Evolutionary conservation across 169 alveolate genomes (phyloP).

Genomic region (Theileria sp.): DNA sequence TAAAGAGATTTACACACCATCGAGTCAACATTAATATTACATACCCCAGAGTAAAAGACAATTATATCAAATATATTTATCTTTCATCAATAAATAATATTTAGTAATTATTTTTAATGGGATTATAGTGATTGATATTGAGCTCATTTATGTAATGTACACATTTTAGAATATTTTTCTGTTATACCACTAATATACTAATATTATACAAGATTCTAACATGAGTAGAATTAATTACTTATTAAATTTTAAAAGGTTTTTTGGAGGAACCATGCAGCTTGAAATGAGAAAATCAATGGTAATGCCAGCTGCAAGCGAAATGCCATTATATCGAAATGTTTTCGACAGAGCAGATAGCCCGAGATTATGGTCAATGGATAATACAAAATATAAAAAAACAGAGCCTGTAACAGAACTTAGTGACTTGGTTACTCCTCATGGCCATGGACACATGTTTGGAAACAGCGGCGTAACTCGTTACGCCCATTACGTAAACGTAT

Average conservation of each 20-base stretch:
- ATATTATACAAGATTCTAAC: slow-evolving; percentile 10
- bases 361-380: slow-evolving; percentile 76
- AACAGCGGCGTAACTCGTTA: slow-evolving; percentile 71
- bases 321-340: slow-evolving; percentile 78
- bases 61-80: too few species aligned
- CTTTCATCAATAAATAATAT: too few species aligned
- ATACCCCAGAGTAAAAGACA: background rate
- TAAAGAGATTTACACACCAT: background rate
- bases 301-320: slow-evolving; percentile 82
- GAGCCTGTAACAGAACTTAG: slow-evolving; percentile 65
- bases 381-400: slow-evolving; percentile 61
- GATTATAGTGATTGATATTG: background rate
- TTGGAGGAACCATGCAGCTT: slow-evolving; percentile 68
- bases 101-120: background rate
- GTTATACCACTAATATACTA: background rate
- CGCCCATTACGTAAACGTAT: slow-evolving; percentile 82
- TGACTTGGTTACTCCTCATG: slow-evolving; percentile 77
- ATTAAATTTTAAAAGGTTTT: slow-evolving; percentile 38
- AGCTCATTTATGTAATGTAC: background rate
- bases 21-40: background rate
- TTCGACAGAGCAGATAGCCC: slow-evolving; percentile 86
- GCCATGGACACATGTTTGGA: slow-evolving; percentile 78
- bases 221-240: slow-evolving; percentile 34
- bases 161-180: background rate
- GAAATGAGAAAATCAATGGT: slow-evolving; percentile 66